Evolutionary conservation across 192 early-diverging fungal genomes (phyloP).

Genomic region (Spizellomyces punctatus): DNA sequence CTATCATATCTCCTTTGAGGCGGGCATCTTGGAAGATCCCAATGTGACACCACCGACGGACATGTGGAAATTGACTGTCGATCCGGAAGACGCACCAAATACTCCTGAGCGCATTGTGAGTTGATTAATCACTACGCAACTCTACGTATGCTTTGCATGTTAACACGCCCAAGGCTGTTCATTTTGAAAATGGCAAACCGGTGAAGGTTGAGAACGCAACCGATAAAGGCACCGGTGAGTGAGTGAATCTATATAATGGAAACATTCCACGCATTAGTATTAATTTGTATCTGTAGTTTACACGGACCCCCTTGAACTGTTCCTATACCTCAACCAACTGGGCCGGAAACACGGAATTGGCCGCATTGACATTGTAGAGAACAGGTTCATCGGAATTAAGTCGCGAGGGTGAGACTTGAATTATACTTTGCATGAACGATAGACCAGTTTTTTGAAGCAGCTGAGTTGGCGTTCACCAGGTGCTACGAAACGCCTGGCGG

Average conservation of each 20-base stretch:
- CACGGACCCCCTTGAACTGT: constrained; percentile 79
- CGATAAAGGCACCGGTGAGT: constrained; percentile 58
- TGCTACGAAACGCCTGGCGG: constrained; percentile 99
- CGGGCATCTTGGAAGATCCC: constrained; percentile 97
- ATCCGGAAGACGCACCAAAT: constrained; percentile 96
- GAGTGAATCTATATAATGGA: background rate
- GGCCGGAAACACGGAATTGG: constrained; percentile 98
- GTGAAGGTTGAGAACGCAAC: constrained; percentile 83
- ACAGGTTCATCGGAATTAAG: constrained; percentile 98
- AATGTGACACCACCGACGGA: constrained; percentile 93
- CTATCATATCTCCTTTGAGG: constrained; percentile 99
- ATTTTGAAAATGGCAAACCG: constrained; percentile 88
- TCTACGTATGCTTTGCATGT: background rate
- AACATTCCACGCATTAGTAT: background rate
- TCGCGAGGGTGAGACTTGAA: constrained; percentile 72
- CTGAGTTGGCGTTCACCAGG: constrained; percentile 18
- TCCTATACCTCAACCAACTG: constrained; percentile 94
- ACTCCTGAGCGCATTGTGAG: constrained; percentile 87
- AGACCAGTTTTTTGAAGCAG: background rate
- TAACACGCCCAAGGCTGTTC: constrained; percentile 57
- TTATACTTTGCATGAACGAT: background rate
- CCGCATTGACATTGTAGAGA: constrained; percentile 99
- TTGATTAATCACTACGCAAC: background rate
- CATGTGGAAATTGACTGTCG: constrained; percentile 99
- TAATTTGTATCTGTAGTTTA: constrained; percentile 21